Evolutionary conservation across 495 filamentous ascomycete species (phyloP).

Genomic region (Geopyxis carbonaria): DNA sequence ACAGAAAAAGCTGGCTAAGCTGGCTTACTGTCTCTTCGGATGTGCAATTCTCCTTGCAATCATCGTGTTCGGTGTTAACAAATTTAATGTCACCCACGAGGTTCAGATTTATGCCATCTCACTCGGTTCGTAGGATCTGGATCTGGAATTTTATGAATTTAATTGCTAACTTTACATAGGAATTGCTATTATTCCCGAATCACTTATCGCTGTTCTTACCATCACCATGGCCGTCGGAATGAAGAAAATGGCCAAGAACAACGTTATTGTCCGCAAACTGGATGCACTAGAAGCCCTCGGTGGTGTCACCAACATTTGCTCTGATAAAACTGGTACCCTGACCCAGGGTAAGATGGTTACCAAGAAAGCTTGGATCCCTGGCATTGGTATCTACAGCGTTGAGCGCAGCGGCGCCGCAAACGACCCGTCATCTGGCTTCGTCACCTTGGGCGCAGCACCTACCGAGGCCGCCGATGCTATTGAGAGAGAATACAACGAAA

Average conservation of each 20-base stretch:
- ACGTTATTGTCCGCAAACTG: conserved; percentile 65
- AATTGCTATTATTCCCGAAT: conserved; percentile 57
- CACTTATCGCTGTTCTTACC: conserved; percentile 50
- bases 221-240: conserved; percentile 66
- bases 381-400: conserved; percentile 38
- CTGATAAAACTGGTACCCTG: conserved; percentile 73
- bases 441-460: conserved; percentile 17
- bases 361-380: conserved; percentile 63
- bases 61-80: conserved; percentile 63
- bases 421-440: conserved; percentile 33
- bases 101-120: conserved; percentile 72
- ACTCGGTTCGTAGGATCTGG: conserved; percentile 28
- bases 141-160: conserved; percentile 1
- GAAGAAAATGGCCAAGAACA: conserved; percentile 55
- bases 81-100: conserved; percentile 50
- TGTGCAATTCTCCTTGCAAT: conserved; percentile 59
- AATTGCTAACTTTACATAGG: conserved; percentile 29
- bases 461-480: conserved; percentile 10
- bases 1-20: conserved; percentile 61
- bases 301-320: conserved; percentile 76
- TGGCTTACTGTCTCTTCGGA: conserved; percentile 58
- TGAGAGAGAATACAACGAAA: conserved; percentile 17
- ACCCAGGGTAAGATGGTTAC: conserved; percentile 67
- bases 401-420: conserved; percentile 40
- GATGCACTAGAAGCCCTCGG: conserved; percentile 69